phyloP scores from a whole-genome alignment of 1,139 yeast species.

The Zygoascus hellenicus region DNA sequence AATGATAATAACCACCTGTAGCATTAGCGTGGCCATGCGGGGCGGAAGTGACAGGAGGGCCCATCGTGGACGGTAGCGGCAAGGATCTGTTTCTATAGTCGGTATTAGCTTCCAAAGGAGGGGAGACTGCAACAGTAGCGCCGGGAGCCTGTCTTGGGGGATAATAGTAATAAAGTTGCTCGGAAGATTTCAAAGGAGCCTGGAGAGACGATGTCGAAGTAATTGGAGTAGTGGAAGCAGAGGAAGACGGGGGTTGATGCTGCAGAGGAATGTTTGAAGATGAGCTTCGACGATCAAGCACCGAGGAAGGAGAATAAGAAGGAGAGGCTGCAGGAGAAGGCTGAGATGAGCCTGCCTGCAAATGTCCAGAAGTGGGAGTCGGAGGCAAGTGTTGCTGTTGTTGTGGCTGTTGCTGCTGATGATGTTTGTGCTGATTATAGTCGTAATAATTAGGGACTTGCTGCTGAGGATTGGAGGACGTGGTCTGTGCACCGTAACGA shows the following conservation, averaged over 20 bases:
- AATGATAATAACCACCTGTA: constrained; percentile 6
- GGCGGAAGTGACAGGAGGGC: constrained; percentile 1
- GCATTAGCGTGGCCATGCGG: neutral
- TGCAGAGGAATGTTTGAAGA: neutral
- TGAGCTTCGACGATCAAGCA: neutral
- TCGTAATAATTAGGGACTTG: neutral
- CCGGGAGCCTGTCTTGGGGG: constrained; percentile 5
- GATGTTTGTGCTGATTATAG: neutral
- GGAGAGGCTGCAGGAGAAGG: constrained; percentile 1
- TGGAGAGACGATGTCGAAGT: neutral
- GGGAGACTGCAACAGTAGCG: constrained; percentile 2
- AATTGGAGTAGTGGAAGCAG: constrained; percentile 3
- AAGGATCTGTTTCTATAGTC: constrained; percentile 3
- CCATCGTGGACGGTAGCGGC: constrained; percentile 3
- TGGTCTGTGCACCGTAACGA: constrained; percentile 10
- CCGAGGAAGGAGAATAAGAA: neutral
- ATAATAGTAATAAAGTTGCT: constrained; percentile 4
- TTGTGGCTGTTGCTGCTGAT: neutral
- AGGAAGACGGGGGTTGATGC: neutral
- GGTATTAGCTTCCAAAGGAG: constrained; percentile 5
- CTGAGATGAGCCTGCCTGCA: neutral
- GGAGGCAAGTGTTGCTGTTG: neutral
- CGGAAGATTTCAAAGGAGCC: constrained; percentile 2
- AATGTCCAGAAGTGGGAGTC: constrained; percentile 4
- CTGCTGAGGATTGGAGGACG: neutral